Evolutionary conservation across 768 basidiomycete genomes (phyloP).

Genomic region (Hysterangium stoloniferum): DNA sequence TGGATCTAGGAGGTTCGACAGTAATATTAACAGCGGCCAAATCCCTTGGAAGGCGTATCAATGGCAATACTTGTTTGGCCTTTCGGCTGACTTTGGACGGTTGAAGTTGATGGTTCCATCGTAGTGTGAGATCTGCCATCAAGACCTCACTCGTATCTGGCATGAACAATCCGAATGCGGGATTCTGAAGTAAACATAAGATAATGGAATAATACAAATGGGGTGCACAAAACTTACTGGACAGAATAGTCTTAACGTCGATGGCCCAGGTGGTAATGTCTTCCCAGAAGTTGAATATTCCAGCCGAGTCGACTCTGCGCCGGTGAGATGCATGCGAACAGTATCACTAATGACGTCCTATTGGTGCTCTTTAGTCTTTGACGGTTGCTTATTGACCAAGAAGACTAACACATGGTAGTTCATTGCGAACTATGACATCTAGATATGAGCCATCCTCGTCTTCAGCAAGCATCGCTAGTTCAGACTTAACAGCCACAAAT

Average conservation of each 20-base stretch:
- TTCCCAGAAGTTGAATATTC: constrained; percentile 40
- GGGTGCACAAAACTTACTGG: constrained; percentile 43
- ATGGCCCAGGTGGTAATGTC: constrained; percentile 51
- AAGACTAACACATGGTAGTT: constrained; percentile 64
- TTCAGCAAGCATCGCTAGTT: constrained; percentile 43
- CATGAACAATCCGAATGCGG: constrained; percentile 59
- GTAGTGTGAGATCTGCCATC: not conserved
- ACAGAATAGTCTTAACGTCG: constrained; percentile 53
- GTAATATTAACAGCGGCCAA: constrained; percentile 53
- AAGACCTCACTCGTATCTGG: constrained; percentile 23
- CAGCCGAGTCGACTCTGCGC: constrained; percentile 55
- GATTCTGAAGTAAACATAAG: constrained; percentile 39
- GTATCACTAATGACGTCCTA: constrained; percentile 59
- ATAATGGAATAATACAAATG: not conserved
- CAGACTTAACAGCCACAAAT: constrained; percentile 37
- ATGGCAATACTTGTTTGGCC: constrained; percentile 20
- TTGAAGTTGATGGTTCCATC: constrained; percentile 2
- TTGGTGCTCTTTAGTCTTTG: not conserved
- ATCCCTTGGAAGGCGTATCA: constrained; percentile 61
- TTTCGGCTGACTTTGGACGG: not conserved
- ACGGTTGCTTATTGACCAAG: not conserved
- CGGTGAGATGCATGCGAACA: constrained; percentile 51
- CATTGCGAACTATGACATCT: constrained; percentile 53
- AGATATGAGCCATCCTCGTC: constrained; percentile 61
- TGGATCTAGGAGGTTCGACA: constrained; percentile 45